phyloP scores from a whole-genome alignment of 345 rosid genomes.

The Cardiospermum halicacabum region DNA sequence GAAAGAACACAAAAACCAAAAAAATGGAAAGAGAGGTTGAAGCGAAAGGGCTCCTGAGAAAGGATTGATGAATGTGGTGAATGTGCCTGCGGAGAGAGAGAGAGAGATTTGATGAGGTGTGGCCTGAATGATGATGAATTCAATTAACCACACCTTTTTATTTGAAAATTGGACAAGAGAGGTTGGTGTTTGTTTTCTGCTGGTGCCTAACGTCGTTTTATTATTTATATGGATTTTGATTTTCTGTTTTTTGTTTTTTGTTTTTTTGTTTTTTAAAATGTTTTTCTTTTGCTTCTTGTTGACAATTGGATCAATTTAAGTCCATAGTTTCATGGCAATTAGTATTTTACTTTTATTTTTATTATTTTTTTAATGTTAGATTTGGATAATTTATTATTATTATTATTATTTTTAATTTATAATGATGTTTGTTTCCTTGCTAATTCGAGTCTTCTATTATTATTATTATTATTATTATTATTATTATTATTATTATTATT shows the following conservation, averaged over 20 bases:
- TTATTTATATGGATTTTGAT: background rate
- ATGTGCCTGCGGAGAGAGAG: constrained; percentile 5
- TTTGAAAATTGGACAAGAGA: constrained; percentile 13
- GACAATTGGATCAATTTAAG: background rate
- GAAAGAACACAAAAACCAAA: constrained; percentile 8
- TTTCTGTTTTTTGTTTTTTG: background rate
- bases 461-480: too few species aligned
- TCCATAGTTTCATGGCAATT: background rate
- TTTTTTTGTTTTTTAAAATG: too few species aligned
- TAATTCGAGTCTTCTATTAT: too few species aligned
- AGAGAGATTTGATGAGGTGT: constrained; percentile 9
- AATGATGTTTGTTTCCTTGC: background rate
- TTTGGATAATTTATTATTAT: too few species aligned
- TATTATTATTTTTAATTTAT: background rate
- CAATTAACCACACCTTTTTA: constrained; percentile 22
- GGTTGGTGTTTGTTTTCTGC: too few species aligned
- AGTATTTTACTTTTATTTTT: too few species aligned
- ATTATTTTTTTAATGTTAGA: too few species aligned
- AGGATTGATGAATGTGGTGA: background rate
- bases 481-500: too few species aligned
- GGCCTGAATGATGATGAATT: constrained; percentile 34
- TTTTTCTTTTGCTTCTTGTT: too few species aligned
- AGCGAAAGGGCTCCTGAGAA: constrained; percentile 13
- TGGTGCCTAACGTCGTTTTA: constrained; percentile 39
- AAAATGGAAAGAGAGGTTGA: background rate